These are phyloP conservation scores for Allomyces macrogynus DNA, from an alignment of 192 early-diverging fungal species.

Conservation along the genomic window DNA sequence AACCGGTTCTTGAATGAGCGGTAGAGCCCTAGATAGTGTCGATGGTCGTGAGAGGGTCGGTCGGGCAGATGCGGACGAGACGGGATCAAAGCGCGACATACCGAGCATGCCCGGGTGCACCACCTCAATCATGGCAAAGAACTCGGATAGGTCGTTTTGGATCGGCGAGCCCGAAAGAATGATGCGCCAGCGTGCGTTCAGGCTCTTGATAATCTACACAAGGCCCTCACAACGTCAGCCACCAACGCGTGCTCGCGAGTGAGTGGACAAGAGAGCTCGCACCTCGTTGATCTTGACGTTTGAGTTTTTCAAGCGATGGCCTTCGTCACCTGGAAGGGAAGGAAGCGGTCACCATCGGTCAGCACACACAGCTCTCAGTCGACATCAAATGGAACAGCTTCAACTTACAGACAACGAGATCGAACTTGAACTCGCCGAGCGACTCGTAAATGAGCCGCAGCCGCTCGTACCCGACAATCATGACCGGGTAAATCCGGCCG, in stretches of 20 bases:
- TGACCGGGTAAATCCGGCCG: slow-evolving; percentile 19
- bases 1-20: slow-evolving; percentile 9
- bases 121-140: slow-evolving; percentile 25
- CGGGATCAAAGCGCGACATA: not conserved
- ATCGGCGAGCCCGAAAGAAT: not conserved
- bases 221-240: slow-evolving; percentile 19
- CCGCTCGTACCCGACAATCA: slow-evolving; percentile 26
- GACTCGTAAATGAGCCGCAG: not conserved
- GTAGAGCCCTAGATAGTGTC: slow-evolving; percentile 1
- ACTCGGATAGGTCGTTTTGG: slow-evolving; percentile 25
- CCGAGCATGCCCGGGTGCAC: slow-evolving; percentile 24
- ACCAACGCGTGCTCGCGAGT: slow-evolving; percentile 12
- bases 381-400: no score
- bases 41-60: no score
- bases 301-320: slow-evolving; percentile 17
- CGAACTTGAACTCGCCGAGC: not conserved
- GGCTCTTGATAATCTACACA: slow-evolving; percentile 15
- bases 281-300: slow-evolving; percentile 22
- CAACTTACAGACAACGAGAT: not conserved
- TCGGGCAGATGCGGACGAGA: not conserved
- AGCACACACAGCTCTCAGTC: no score
- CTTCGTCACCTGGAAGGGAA: not conserved
- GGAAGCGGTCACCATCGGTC: no score
- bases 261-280: slow-evolving; percentile 1
- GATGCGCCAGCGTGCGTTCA: not conserved